Evolutionary conservation across 1,284 basidiomycete species (phyloP).

Genomic region (Vanrija sp.): DNA sequence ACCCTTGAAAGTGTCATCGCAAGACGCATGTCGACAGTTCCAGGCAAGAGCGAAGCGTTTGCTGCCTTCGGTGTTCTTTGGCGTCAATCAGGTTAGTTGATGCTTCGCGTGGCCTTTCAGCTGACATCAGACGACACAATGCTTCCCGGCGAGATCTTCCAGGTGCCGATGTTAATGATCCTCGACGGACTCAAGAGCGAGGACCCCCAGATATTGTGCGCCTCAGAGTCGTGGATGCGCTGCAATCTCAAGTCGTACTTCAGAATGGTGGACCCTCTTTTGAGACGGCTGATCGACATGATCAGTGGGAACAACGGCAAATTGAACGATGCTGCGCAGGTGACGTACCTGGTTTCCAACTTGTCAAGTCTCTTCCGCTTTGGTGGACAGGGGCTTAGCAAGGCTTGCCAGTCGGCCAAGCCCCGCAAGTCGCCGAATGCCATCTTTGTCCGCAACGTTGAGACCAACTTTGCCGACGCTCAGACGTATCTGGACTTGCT

Average conservation of each 20-base stretch:
- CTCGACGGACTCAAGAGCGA: slow-evolving; percentile 75
- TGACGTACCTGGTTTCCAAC: slow-evolving; percentile 53
- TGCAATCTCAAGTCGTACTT: slow-evolving; percentile 86
- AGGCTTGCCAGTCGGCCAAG: slow-evolving; percentile 27
- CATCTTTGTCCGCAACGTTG: slow-evolving; percentile 2
- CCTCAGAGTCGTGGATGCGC: slow-evolving; percentile 93
- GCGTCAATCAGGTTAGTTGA: slow-evolving; percentile 70
- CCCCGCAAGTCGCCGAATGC: slow-evolving; percentile 21
- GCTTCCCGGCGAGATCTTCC: slow-evolving; percentile 74
- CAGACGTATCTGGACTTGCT: slow-evolving; percentile 17
- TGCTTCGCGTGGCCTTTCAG: no score
- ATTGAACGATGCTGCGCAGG: slow-evolving; percentile 8
- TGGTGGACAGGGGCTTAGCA: slow-evolving; percentile 67
- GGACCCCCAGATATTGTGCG: slow-evolving; percentile 66
- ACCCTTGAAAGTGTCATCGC: slow-evolving; percentile 63
- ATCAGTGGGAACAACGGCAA: not conserved
- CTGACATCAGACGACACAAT: slow-evolving; percentile 65
- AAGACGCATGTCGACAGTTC: slow-evolving; percentile 39
- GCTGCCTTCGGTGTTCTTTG: slow-evolving; percentile 90
- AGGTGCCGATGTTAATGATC: slow-evolving; percentile 79
- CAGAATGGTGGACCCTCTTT: slow-evolving; percentile 80
- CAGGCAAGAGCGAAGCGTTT: slow-evolving; percentile 55
- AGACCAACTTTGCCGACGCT: slow-evolving; percentile 8
- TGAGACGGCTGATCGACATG: slow-evolving; percentile 56
- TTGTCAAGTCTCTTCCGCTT: slow-evolving; percentile 74